Evolutionary conservation across 345 rosid species (phyloP).

Genomic region (Adansonia digitata): DNA sequence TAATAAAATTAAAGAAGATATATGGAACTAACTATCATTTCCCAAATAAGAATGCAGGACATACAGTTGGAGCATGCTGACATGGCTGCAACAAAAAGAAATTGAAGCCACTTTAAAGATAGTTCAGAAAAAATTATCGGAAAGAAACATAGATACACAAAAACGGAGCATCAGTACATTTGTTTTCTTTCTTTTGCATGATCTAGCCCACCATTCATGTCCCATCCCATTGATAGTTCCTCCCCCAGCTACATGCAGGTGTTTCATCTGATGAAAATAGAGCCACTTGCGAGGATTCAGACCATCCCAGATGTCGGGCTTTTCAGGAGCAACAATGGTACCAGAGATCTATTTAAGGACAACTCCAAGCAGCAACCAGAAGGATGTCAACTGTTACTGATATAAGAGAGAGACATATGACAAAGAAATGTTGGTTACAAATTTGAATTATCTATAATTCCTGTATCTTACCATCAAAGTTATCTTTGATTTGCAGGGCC

Average conservation of each 20-base stretch:
- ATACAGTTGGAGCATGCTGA: slow-evolving; percentile 88
- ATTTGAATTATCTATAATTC: background rate
- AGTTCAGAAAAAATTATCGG: background rate
- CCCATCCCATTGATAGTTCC: slow-evolving; percentile 88
- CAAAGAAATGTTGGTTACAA: background rate
- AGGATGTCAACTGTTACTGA: background rate
- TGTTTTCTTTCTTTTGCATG: slow-evolving; percentile 62
- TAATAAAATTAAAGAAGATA: slow-evolving; percentile 3
- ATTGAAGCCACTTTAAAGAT: slow-evolving; percentile 16
- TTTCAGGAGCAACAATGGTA: slow-evolving; percentile 64
- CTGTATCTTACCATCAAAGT: slow-evolving; percentile 47
- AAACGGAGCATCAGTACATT: slow-evolving; percentile 30
- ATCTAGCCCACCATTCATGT: slow-evolving; percentile 70
- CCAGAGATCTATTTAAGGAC: slow-evolving; percentile 58
- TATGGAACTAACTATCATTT: slow-evolving; percentile 17
- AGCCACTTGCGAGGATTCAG: slow-evolving; percentile 69
- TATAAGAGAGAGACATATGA: background rate
- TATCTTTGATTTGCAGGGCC: slow-evolving; percentile 79
- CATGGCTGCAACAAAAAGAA: slow-evolving; percentile 59
- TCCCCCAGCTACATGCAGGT: slow-evolving; percentile 67
- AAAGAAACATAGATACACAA: slow-evolving; percentile 16
- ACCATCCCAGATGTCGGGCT: slow-evolving; percentile 74
- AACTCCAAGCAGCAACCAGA: slow-evolving; percentile 7
- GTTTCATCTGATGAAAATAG: slow-evolving; percentile 67
- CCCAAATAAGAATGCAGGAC: slow-evolving; percentile 25